phyloP scores from a whole-genome alignment of 1,139 yeast genomes.

The Groenewaldozyma sp. region DNA sequence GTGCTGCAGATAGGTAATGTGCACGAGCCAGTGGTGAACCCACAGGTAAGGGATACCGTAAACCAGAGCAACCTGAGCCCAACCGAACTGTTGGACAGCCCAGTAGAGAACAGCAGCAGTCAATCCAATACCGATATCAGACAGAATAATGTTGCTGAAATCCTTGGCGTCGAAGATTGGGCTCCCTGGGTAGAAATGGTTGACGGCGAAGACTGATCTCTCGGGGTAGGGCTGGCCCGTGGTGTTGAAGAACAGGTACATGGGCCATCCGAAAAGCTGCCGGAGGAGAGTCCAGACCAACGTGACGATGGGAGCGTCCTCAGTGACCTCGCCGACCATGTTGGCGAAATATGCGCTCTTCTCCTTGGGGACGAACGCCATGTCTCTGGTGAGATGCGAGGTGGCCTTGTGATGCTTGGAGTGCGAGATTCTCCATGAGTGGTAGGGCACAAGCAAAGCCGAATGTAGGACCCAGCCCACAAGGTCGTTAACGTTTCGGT shows the following conservation, averaged over 20 bases:
- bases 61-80: constrained; percentile 53
- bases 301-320: constrained; percentile 66
- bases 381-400: constrained; percentile 71
- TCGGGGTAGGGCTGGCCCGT: constrained; percentile 65
- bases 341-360: constrained; percentile 42
- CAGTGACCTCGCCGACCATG: constrained; percentile 33
- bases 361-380: constrained; percentile 71
- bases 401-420: constrained; percentile 85
- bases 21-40: constrained; percentile 86
- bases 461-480: constrained; percentile 83
- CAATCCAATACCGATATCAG: constrained; percentile 60
- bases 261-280: constrained; percentile 70
- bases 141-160: constrained; percentile 57
- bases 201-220: constrained; percentile 40
- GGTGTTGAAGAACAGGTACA: constrained; percentile 58
- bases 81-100: constrained; percentile 57
- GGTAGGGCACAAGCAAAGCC: constrained; percentile 69
- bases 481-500: constrained; percentile 56
- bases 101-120: constrained; percentile 49
- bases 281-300: constrained; percentile 49
- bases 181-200: constrained; percentile 63
- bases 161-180: constrained; percentile 66
- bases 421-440: constrained; percentile 78
- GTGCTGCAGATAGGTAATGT: constrained; percentile 78
- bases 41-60: constrained; percentile 72